Evolutionary conservation across 1,284 basidiomycete species (phyloP).

Genomic region (Cryptococcus sp.): DNA sequence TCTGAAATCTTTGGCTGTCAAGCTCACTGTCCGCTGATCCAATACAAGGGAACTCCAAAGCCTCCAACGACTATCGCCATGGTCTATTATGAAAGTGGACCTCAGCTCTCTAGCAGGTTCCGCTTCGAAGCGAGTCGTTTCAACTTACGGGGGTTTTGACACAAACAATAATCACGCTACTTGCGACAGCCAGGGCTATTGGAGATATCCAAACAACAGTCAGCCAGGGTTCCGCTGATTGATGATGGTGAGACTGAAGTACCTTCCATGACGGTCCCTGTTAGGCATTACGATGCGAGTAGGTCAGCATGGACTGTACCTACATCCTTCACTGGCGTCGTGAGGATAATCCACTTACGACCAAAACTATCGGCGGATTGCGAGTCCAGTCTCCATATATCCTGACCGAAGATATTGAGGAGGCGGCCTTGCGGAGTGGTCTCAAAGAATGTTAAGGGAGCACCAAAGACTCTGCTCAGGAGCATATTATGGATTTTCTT

Average conservation of each 20-base stretch:
- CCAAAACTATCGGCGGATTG: conserved; percentile 62
- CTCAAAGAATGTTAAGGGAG: conserved; percentile 77
- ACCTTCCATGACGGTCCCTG: conserved; percentile 60
- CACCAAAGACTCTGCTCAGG: conserved; percentile 61
- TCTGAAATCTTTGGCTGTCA: background rate
- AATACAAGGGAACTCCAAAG: conserved; percentile 35
- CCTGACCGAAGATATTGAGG: conserved; percentile 57
- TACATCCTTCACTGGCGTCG: background rate
- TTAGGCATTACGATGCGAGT: background rate
- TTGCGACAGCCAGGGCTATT: conserved; percentile 12
- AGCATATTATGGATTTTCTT: conserved; percentile 65
- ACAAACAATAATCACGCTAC: conserved; percentile 24
- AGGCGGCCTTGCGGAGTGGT: conserved; percentile 72
- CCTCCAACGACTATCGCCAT: conserved; percentile 30
- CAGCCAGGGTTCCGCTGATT: background rate
- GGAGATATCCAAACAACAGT: background rate
- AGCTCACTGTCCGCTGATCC: conserved; percentile 34
- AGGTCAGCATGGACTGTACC: background rate
- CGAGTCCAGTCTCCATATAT: conserved; percentile 60
- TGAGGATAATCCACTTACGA: conserved; percentile 47
- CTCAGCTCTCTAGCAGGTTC: background rate
- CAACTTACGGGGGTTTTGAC: conserved; percentile 35
- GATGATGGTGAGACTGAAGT: background rate
- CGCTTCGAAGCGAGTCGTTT: background rate
- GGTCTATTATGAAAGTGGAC: conserved; percentile 8